Evolutionary conservation across 1,284 basidiomycete species (phyloP), one percentile per base, ranked within the genome.

Genomic region (Blastosporella zonata): DNA sequence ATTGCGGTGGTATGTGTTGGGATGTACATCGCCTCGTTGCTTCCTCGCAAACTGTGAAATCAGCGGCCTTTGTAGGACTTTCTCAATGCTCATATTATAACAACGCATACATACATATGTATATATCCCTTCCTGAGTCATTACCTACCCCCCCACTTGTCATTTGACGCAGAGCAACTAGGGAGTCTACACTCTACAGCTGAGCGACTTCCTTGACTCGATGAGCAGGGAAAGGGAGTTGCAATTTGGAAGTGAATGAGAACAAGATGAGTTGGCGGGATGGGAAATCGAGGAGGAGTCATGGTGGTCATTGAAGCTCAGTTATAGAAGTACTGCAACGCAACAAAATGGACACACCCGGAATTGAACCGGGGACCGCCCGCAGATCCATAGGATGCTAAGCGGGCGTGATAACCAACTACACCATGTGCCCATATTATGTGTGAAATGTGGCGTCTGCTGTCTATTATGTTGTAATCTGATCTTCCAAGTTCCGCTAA

Each of bases 181-280:
- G n/a, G n/a, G n/a, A n/a, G n/a, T n/a, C n/a, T n/a, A n/a, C n/a
- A n/a, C n/a, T n/a, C n/a, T 31, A 31, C 29, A 31, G 29, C 12
- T 13, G 29, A 13, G 29, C 29, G 6, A 31, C 29, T 9, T 31
- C n/a, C n/a, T n/a, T n/a, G n/a, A n/a, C n/a, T 31, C 13, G 6
- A 31, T 31, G 29, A 31, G 8, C 8, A 31, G 29, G 3, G 29
- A 31, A 6, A 31, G 29, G 29, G 29, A 3, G 29, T 31, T 6
- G 13, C 7, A 7, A 31, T 12, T 13, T 31, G 29, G 12, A 31
- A 12, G 13, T 83, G 65, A 12, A 82, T 68, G 4, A 85, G 77
- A 4, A 77, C 65, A 31, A 85, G 67, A 59, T 79, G 81, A 2
- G 84, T 76, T 21, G 3, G 69, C 73, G 0, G 82, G 79, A 52